Conservation (phyloP, 2,329 filamentous ascomycete species). For the Calonectria multiphialidica region DNA sequence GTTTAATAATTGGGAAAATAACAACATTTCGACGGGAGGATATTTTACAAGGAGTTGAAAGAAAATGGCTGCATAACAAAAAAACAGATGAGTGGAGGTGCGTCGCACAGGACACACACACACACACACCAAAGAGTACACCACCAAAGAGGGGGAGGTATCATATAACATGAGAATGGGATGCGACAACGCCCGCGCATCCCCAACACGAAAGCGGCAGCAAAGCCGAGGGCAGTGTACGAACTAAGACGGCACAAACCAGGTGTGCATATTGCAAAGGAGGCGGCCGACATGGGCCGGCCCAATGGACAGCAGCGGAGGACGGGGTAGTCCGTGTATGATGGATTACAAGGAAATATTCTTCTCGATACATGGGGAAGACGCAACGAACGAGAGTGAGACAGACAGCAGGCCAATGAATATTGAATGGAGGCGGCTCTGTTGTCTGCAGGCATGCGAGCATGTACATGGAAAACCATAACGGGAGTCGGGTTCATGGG, state of each 20-base stretch:
- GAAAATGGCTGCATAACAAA: not conserved
- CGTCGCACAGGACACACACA: no score
- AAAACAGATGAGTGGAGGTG: not conserved
- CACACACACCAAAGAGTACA: not conserved
- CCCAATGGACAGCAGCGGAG: not conserved
- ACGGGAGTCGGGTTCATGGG: constrained; percentile 42
- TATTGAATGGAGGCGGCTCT: constrained; percentile 29
- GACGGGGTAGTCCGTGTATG: constrained; percentile 31
- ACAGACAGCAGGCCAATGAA: constrained; percentile 8
- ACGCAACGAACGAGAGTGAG: constrained; percentile 7
- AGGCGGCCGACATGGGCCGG: not conserved
- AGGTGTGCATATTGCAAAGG: not conserved
- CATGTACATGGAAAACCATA: constrained; percentile 43
- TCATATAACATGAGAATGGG: not conserved
- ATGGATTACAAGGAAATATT: constrained; percentile 25
- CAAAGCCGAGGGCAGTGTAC: constrained; percentile 13
- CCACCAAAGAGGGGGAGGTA: not conserved
- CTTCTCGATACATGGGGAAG: not conserved
- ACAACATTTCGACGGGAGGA: constrained; percentile 22
- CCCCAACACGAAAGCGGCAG: not conserved
- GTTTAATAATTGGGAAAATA: constrained; percentile 40
- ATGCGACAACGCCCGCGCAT: constrained; percentile 18
- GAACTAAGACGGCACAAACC: constrained; percentile 1
- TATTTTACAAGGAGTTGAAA: not conserved
- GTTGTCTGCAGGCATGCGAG: constrained; percentile 36